Evolutionary conservation across 306 rosid genomes (phyloP).

Genomic region (Quercus wislizeni): DNA sequence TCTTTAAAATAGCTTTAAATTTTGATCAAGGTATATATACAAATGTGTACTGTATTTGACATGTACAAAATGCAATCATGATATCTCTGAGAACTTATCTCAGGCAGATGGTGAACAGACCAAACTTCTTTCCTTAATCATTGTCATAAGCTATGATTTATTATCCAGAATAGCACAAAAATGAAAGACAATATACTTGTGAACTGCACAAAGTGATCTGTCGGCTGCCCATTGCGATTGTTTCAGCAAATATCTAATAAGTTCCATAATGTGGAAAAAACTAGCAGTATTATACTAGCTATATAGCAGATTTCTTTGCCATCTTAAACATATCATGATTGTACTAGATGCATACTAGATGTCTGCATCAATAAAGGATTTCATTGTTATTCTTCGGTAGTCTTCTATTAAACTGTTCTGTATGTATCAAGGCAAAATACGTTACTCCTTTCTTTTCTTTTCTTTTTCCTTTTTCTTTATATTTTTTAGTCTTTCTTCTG

Average conservation of each 20-base stretch:
- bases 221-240: background rate
- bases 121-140: background rate
- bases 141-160: background rate
- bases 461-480: no score
- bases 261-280: background rate
- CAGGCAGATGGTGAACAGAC: background rate
- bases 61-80: background rate
- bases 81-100: background rate
- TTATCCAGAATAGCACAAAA: background rate
- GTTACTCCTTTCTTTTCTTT: background rate
- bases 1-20: background rate
- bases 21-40: background rate
- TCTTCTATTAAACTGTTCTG: background rate
- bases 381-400: background rate
- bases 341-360: background rate
- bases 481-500: background rate
- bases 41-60: background rate
- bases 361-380: background rate
- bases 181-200: background rate
- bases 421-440: background rate
- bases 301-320: background rate
- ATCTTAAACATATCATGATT: background rate
- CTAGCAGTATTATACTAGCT: background rate
- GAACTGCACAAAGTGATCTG: background rate
- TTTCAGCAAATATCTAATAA: background rate